Percentiles rank a stretch among this genome's conserved stretches.
Conservation (phyloP, 179 eudicot genomes). For the Beta corolliflora region DNA sequence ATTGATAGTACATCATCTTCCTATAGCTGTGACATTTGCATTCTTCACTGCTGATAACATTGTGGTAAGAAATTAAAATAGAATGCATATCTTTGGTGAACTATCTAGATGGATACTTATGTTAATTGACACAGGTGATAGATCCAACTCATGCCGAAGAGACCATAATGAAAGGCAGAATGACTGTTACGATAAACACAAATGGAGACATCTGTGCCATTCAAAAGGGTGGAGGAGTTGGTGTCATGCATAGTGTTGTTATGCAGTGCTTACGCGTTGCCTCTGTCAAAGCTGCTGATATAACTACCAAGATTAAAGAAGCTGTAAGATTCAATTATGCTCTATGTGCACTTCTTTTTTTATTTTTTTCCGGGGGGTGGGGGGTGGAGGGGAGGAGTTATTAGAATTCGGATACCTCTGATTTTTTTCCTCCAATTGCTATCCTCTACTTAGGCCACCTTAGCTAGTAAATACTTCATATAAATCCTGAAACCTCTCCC, state of each 20-base stretch:
- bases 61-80: constrained; percentile 52
- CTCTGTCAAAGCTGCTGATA: constrained; percentile 75
- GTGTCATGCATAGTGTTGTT: constrained; percentile 68
- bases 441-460: too few species aligned
- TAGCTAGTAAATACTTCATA: too few species aligned
- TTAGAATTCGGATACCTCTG: not conserved
- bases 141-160: constrained; percentile 84
- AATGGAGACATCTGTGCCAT: constrained; percentile 89
- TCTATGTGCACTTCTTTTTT: not conserved
- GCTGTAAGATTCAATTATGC: constrained; percentile 52
- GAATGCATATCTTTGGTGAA: not conserved
- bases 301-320: constrained; percentile 66
- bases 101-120: constrained; percentile 17
- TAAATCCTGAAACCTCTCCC: too few species aligned
- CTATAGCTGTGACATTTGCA: constrained; percentile 89
- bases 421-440: too few species aligned
- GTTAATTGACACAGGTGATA: constrained; percentile 46
- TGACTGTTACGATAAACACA: constrained; percentile 74
- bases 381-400: not conserved
- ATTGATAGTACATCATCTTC: constrained; percentile 86
- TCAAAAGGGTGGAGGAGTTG: constrained; percentile 90
- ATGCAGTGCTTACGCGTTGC: constrained; percentile 87
- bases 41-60: constrained; percentile 59
- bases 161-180: constrained; percentile 76
- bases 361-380: not conserved